Evolutionary conservation across 805 yeast genomes (phyloP), one percentile per base, ranked within the genome.

Genomic region (Osmozyma mogii): DNA sequence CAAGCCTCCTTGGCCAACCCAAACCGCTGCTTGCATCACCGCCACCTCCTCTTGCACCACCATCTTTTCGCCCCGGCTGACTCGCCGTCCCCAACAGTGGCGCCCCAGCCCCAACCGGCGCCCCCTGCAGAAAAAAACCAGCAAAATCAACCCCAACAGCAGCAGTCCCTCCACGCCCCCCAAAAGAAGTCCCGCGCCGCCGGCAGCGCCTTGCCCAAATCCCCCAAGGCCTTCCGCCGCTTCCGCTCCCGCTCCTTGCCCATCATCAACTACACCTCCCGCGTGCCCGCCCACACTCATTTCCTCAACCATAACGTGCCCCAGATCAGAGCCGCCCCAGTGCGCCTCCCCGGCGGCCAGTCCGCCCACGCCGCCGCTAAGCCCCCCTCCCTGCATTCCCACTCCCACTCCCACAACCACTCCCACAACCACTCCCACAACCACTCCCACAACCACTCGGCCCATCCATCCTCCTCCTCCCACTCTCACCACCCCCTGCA

Each of bases 201-300:
- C 15, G n/a, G n/a, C n/a, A n/a, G n/a, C n/a, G 35, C 33, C 27
- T 35, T 38, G 12, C 32, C 31, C 26, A 25, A 34, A 25, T 26
- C 33, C 29, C 65, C 58, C 20, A 56, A 52, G 38, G 52, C 47
- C 38, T 49, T 56, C 24, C 47, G 63, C 21, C 45, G 58, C 25
- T 59, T 54, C 42, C 46, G 70, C 26, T 52, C 59, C 17, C 49
- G 68, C 27, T 54, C 62, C 7, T 51, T 63, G 32, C 70, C 70
- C 31, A 63, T 62, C 36, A 62, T 63, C 32, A 56, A 50, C 42
- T 62, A 59, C 41, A 46, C 46, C 28, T 27, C 36, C 12, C 31
- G 43, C 22, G n/a, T n/a, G n/a, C n/a, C n/a, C n/a, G n/a, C n/a
- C n/a, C n/a, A n/a, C n/a, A 31, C 42, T 7, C 37, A 34, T 15